Percentiles rank a stretch among this genome's conserved stretches.
These are phyloP conservation scores for Gardenia jasminoides DNA, from an alignment of 257 asterid genomes.

Conservation along the genomic window DNA sequence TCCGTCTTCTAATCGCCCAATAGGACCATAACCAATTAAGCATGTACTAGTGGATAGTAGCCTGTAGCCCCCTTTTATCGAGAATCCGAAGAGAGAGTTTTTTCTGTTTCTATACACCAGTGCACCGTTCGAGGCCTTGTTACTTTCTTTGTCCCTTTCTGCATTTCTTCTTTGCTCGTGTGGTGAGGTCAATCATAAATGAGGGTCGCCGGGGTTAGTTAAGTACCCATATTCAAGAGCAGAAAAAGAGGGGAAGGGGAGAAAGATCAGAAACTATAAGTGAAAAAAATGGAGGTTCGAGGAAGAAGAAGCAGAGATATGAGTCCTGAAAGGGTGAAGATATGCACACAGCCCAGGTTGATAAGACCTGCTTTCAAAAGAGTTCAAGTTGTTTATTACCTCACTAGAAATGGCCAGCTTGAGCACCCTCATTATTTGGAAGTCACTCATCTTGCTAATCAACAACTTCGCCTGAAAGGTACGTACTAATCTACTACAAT, in stretches of 20 bases:
- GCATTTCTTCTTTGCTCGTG: constrained; percentile 2
- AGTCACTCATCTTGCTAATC: constrained; percentile 62
- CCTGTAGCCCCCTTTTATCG: neutral
- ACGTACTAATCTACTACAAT: constrained; percentile 25
- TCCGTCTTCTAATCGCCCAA: neutral
- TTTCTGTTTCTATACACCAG: neutral
- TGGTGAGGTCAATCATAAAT: neutral
- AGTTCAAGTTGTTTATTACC: constrained; percentile 73
- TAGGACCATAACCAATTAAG: neutral
- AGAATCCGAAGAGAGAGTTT: neutral
- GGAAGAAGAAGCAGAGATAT: constrained; percentile 38
- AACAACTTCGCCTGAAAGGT: constrained; percentile 82
- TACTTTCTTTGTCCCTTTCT: constrained; percentile 1
- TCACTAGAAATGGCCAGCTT: constrained; percentile 84
- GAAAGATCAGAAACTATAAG: neutral
- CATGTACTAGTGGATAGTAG: neutral
- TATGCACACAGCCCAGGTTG: constrained; percentile 20
- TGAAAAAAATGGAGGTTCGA: constrained; percentile 20
- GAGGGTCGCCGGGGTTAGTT: neutral
- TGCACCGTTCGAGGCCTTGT: neutral
- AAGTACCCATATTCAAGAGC: constrained; percentile 12
- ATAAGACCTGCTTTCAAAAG: constrained; percentile 52
- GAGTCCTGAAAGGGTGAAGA: constrained; percentile 40
- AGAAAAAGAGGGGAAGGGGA: neutral
- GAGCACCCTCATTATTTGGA: constrained; percentile 92